phyloP scores from a whole-genome alignment of 345 rosid species.

The Kandelia obovata region DNA sequence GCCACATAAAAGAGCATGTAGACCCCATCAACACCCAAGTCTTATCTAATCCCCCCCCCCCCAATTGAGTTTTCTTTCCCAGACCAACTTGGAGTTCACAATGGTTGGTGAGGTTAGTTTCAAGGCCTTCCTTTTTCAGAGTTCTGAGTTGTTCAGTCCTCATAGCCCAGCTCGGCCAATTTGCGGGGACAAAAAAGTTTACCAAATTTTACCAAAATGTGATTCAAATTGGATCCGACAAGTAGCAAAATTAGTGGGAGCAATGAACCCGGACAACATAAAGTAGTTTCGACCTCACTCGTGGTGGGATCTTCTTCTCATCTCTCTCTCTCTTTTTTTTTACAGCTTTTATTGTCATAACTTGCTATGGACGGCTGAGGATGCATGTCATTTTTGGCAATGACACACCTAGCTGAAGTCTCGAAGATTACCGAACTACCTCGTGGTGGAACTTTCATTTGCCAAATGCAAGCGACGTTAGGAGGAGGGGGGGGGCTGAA shows the following conservation, averaged over 20 bases:
- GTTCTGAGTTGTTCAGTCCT: neutral
- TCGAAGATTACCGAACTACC: too few species aligned
- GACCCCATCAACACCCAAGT: constrained; percentile 11
- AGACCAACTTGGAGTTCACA: constrained; percentile 10
- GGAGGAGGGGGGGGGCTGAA: too few species aligned
- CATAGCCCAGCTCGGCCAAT: constrained; percentile 13
- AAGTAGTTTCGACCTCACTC: constrained; percentile 11
- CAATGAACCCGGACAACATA: constrained; percentile 30
- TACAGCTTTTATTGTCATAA: constrained; percentile 20
- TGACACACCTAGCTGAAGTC: too few species aligned
- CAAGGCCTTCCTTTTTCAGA: neutral
- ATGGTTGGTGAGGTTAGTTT: constrained; percentile 15
- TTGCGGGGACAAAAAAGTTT: constrained; percentile 17
- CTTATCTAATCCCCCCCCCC: constrained; percentile 15
- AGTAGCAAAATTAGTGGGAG: constrained; percentile 25
- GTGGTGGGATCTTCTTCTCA: constrained; percentile 8
- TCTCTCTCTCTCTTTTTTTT: neutral
- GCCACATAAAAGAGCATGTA: neutral
- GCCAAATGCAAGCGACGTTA: too few species aligned
- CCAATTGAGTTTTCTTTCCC: constrained; percentile 1
- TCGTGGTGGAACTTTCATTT: too few species aligned
- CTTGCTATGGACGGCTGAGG: neutral
- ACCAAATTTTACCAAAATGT: constrained; percentile 15
- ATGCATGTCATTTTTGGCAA: too few species aligned
- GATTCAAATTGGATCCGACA: constrained; percentile 18